Evolutionary conservation across 139 green algal species (phyloP).

Genomic region (Chlamydomonas sphaeroides): DNA sequence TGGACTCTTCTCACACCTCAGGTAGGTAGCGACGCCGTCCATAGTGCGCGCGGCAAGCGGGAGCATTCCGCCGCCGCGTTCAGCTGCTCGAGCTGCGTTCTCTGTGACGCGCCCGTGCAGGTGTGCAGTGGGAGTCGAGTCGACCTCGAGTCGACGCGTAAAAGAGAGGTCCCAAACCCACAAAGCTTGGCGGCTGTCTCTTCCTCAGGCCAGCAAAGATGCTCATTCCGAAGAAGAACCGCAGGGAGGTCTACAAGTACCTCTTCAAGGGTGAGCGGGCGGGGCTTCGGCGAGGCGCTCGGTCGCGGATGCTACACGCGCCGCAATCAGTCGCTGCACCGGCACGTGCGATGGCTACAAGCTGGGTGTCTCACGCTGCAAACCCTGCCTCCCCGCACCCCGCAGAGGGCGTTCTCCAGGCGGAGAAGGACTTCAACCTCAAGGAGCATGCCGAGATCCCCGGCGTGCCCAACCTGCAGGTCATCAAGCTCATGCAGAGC

Average conservation of each 20-base stretch:
- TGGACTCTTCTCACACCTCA: constrained; percentile 47
- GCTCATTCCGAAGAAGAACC: constrained; percentile 99
- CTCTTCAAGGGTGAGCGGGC: constrained; percentile 93
- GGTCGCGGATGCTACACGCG: too few relatives aligned
- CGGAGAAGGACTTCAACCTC: constrained; percentile 99
- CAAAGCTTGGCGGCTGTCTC: constrained; percentile 30
- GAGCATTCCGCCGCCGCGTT: too few relatives aligned
- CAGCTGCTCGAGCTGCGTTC: too few relatives aligned
- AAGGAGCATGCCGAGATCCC: constrained; percentile 92
- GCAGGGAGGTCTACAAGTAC: constrained; percentile 99
- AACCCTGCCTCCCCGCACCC: too few relatives aligned
- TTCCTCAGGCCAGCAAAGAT: constrained; percentile 74
- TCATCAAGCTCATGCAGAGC: constrained; percentile 98
- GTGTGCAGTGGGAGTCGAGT: constrained; percentile 90
- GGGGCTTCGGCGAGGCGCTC: not conserved
- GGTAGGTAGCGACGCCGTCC: constrained; percentile 2
- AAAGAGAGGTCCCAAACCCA: constrained; percentile 63
- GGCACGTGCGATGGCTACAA: too few relatives aligned
- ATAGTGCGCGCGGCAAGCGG: too few relatives aligned
- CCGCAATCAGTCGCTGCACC: not conserved
- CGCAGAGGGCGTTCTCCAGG: constrained; percentile 97
- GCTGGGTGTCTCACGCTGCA: too few relatives aligned
- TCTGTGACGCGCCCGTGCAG: not conserved
- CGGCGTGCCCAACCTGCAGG: constrained; percentile 95
- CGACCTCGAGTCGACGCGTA: constrained; percentile 87